phyloP scores from a whole-genome alignment of 139 green algal genomes.

The Chlorella sp. region DNA sequence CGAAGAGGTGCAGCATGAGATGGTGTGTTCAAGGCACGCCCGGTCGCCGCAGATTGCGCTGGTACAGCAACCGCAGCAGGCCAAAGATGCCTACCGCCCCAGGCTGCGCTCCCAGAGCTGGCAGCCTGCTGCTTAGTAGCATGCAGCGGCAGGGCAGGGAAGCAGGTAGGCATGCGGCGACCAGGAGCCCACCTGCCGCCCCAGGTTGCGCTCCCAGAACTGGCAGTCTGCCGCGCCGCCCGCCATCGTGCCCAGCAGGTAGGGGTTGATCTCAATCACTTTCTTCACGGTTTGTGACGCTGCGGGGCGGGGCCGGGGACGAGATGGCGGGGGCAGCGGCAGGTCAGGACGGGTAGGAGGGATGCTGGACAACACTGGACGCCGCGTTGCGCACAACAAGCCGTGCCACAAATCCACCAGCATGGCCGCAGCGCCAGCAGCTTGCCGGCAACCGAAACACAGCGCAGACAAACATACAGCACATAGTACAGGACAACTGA shows the following conservation, averaged over 20 bases:
- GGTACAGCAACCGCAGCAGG: not conserved
- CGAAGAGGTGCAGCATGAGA: too few species aligned
- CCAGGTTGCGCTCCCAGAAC: slow-evolving; percentile 51
- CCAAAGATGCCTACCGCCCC: slow-evolving; percentile 66
- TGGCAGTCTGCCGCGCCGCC: slow-evolving; percentile 97
- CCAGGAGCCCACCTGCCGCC: slow-evolving; percentile 63
- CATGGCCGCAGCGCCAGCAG: not conserved
- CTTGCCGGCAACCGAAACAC: not conserved
- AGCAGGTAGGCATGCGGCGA: too few species aligned
- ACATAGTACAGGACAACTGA: not conserved
- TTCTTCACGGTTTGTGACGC: slow-evolving; percentile 98
- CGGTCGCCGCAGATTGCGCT: too few species aligned
- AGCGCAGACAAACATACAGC: not conserved
- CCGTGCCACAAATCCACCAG: not conserved
- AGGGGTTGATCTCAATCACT: slow-evolving; percentile 99
- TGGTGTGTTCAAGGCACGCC: too few species aligned
- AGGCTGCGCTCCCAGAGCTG: slow-evolving; percentile 45
- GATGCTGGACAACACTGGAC: too few species aligned
- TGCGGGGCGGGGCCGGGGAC: too few species aligned
- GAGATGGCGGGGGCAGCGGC: not conserved
- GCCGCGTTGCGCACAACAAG: too few species aligned
- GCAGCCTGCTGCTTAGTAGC: slow-evolving; percentile 95
- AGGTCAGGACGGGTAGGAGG: not conserved
- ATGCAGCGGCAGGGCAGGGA: too few species aligned
- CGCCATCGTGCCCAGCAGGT: slow-evolving; percentile 98